These are phyloP conservation scores for Tulasnella sp. DNA, from an alignment of 768 basidiomycete genomes.

Conservation along the genomic window DNA sequence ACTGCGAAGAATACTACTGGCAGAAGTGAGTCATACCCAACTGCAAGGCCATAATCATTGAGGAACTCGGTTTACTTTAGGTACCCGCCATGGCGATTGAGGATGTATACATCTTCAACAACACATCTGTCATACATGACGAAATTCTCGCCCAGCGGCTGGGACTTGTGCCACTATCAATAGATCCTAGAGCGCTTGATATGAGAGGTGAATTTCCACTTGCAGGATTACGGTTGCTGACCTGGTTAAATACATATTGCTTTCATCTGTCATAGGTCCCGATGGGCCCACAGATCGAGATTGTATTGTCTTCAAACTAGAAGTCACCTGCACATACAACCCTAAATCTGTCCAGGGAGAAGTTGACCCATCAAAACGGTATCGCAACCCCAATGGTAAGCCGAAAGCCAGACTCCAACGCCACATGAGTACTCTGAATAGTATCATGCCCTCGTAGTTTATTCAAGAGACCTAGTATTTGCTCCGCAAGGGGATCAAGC, in stretches of 20 bases:
- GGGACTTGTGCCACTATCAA: constrained; percentile 78
- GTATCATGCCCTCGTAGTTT: too few species aligned
- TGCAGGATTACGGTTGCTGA: background rate
- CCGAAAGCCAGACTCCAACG: constrained; percentile 20
- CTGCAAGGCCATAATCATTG: background rate
- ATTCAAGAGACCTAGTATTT: constrained; percentile 46
- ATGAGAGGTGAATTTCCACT: constrained; percentile 20
- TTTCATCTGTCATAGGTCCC: constrained; percentile 19
- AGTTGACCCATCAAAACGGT: constrained; percentile 51
- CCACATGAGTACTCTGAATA: background rate
- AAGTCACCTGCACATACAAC: constrained; percentile 53
- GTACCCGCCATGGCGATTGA: constrained; percentile 89
- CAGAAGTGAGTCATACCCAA: constrained; percentile 52
- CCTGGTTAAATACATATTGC: background rate
- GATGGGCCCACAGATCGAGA: constrained; percentile 75
- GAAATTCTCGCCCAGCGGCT: constrained; percentile 89
- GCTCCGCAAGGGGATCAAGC: constrained; percentile 72
- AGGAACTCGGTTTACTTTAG: constrained; percentile 30
- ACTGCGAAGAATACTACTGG: constrained; percentile 80
- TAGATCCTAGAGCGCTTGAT: constrained; percentile 66
- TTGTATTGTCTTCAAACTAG: constrained; percentile 77
- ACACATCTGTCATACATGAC: constrained; percentile 87
- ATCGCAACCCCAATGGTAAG: constrained; percentile 51
- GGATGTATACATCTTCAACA: constrained; percentile 85
- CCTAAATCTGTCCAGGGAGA: constrained; percentile 43